A percentile compares a stretch with the other conserved stretches of the same genome.
phyloP scores from a whole-genome alignment of 306 rosid species.

The Vigna hirtella region DNA sequence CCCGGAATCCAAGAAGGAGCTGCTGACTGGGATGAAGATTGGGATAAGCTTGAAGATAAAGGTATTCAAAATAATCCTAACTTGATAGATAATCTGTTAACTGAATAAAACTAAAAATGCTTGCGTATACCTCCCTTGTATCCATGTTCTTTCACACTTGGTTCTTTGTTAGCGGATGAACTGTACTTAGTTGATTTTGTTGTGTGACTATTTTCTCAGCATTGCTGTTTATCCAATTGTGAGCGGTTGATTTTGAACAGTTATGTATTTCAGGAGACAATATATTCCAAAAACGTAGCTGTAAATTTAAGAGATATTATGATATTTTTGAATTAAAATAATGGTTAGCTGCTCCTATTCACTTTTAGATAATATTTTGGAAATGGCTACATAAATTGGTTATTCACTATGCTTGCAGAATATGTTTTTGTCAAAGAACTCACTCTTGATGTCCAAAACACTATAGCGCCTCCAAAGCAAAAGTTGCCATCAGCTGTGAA shows the following conservation, averaged over 20 bases:
- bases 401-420: slow-evolving; percentile 61
- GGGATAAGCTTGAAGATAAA: slow-evolving; percentile 96
- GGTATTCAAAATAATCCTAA: slow-evolving; percentile 49
- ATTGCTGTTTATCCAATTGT: slow-evolving; percentile 28
- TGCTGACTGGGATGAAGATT: slow-evolving; percentile 97
- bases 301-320: slow-evolving; percentile 29
- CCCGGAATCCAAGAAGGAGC: slow-evolving; percentile 87
- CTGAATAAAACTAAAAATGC: neutral
- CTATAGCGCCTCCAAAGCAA: slow-evolving; percentile 73
- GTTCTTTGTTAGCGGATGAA: slow-evolving; percentile 1
- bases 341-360: slow-evolving; percentile 8
- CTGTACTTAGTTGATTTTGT: neutral
- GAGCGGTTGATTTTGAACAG: slow-evolving; percentile 35
- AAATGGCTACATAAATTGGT: slow-evolving; percentile 26
- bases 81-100: too few relatives aligned
- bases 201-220: slow-evolving; percentile 22
- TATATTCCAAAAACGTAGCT: slow-evolving; percentile 10
- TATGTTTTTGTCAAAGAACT: slow-evolving; percentile 86
- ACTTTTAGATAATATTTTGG: slow-evolving; percentile 5
- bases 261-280: slow-evolving; percentile 27
- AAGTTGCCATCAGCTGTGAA: slow-evolving; percentile 52
- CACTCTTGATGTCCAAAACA: slow-evolving; percentile 85
- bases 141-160: slow-evolving; percentile 1
- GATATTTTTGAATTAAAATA: slow-evolving; percentile 24
- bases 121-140: neutral